Conservation (phyloP, 805 yeast species). For the Jamesozyma gamospora region DNA sequence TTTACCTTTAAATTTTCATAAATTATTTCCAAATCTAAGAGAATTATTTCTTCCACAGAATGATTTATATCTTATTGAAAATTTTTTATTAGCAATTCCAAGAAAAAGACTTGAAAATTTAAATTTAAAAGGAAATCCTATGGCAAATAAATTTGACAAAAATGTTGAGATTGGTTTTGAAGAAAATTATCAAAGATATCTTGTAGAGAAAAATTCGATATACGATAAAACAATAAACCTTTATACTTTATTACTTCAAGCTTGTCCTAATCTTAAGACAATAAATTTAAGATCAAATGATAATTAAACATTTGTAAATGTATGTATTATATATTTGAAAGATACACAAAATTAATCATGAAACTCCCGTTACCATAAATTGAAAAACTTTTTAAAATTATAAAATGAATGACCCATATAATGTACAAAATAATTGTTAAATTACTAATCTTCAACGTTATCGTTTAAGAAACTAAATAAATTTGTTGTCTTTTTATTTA, state of each 20-base stretch:
- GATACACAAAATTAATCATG: too few relatives aligned
- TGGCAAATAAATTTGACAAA: conserved; percentile 3
- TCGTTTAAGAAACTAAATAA: conserved; percentile 26
- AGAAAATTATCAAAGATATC: neutral
- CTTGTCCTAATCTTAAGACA: neutral
- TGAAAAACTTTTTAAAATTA: too few relatives aligned
- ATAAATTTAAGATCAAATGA: neutral
- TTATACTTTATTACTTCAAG: neutral
- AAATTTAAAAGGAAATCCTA: conserved; percentile 4
- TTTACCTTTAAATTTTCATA: conserved; percentile 8
- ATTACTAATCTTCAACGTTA: conserved; percentile 23
- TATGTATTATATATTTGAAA: too few relatives aligned
- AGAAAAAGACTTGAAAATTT: neutral
- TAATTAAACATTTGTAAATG: neutral
- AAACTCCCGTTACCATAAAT: too few relatives aligned
- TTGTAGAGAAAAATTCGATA: neutral
- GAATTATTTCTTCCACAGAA: conserved; percentile 15
- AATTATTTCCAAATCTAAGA: conserved; percentile 12
- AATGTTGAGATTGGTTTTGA: neutral
- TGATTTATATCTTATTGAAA: conserved; percentile 11
- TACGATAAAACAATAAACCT: neutral
- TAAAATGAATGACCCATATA: conserved; percentile 1
- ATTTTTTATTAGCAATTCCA: conserved; percentile 11
- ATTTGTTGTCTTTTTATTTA: conserved; percentile 8
- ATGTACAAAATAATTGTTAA: neutral